Evolutionary conservation across 1,139 yeast species (phyloP), one percentile per base, ranked within the genome.

Genomic region (Scheffersomyces insectosa): DNA sequence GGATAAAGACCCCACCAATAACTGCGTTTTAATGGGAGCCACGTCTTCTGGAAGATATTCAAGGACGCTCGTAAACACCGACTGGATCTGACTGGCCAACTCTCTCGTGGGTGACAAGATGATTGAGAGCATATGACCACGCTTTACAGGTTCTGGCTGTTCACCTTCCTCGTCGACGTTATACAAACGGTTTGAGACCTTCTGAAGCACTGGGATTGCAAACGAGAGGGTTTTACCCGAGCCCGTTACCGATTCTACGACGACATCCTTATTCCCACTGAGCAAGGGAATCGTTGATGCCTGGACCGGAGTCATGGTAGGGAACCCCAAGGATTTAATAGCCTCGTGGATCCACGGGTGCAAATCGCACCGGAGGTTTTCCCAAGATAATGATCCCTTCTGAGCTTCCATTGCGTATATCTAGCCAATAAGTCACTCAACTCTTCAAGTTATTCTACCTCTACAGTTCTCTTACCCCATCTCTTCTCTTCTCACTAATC

Each of bases 241-340:
- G 0, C 99, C 99, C 0, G 99, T 93, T 2, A 90, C 97, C 0
- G 98, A 90, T 59, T 91, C 97, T 2, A 90, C 97, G 8, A 95
- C 96, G 8, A 93, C 98, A 66, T 93, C 99, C 59, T 93, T 93
- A 56, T 91, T 87, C n/a, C 85, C 85, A 37, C 86, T 67, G 53
- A 95, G 80, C 42, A 91, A 70, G 0, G 99, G 99, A 40, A 93
- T 87, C 0, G 96, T 86, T 0, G 98, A 82, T 0, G 99, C 99
- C 61, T 93, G 99, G 0, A 93, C 99, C 0, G 99, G 97, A 0
- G 99, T 93, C 97, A 93, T 90, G 12, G 80, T 68, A 2, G 80
- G 78, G 59, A 80, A 91, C 1, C 96, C 97, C 51, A 86, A 65
- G 1, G 91, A 80, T 14, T 68, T 66, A 27, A 91, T 75, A 2